Percentiles rank a stretch among this genome's conserved stretches.
These are phyloP conservation scores for Microglena sp. DNA, from an alignment of 139 green algal genomes.

Conservation along the genomic window DNA sequence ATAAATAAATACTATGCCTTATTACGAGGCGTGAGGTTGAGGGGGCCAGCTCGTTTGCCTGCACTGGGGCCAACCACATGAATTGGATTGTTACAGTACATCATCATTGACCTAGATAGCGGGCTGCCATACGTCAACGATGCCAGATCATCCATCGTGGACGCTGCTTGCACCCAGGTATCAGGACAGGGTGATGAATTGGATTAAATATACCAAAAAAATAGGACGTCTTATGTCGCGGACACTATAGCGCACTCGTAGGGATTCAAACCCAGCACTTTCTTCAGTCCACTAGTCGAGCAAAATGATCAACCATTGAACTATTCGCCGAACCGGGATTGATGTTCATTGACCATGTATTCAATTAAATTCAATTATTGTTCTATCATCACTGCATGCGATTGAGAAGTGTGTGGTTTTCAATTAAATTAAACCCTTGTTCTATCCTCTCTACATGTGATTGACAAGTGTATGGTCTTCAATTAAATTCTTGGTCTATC, in stretches of 20 bases:
- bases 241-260: background rate
- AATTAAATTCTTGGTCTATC: background rate
- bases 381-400: too few relatives aligned
- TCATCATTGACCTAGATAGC: too few relatives aligned
- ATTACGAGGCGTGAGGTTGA: background rate
- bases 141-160: conserved; percentile 58
- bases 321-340: too few relatives aligned
- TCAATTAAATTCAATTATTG: too few relatives aligned
- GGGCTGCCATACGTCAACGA: conserved; percentile 87
- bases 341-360: too few relatives aligned
- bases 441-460: conserved; percentile 39
- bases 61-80: background rate
- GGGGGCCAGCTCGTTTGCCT: background rate
- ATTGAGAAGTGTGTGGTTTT: background rate
- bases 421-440: background rate
- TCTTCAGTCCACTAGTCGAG: background rate
- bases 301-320: background rate
- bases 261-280: background rate
- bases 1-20: background rate
- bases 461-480: conserved; percentile 57
- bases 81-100: background rate
- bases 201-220: background rate
- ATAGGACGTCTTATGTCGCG: background rate
- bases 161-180: conserved; percentile 62
- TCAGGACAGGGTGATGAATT: background rate